phyloP scores from a whole-genome alignment of 116 monocot genomes.

The Papilionanthe hybrid region DNA sequence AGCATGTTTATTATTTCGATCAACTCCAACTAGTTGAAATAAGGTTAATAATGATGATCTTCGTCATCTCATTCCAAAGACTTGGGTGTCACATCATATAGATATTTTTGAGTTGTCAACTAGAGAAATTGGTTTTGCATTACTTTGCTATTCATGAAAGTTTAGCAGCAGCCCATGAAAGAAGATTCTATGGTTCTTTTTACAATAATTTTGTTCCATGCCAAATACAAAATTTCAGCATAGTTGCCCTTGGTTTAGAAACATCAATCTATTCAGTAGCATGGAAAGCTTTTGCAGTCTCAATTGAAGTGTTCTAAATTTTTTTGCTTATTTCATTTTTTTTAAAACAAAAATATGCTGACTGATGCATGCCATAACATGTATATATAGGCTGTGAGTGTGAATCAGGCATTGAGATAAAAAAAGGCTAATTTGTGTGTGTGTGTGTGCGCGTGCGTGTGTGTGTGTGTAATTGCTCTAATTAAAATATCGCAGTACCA shows the following conservation, averaged over 20 bases:
- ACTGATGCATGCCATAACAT: background rate
- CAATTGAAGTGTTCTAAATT: background rate
- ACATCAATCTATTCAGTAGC: background rate
- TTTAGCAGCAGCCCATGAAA: background rate
- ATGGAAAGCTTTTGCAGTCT: background rate
- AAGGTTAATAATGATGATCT: background rate
- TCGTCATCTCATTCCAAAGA: background rate
- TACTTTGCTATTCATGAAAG: background rate
- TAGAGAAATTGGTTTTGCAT: background rate
- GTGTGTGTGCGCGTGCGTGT: too few species aligned
- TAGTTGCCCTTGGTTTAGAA: background rate
- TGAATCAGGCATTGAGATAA: too few species aligned
- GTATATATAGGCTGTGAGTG: too few species aligned
- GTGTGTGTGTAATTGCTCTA: background rate
- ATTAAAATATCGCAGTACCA: background rate
- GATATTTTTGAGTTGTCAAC: background rate
- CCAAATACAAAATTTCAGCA: background rate
- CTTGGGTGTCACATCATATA: background rate
- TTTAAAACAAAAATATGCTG: background rate
- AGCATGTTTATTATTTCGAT: background rate
- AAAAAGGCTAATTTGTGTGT: too few species aligned
- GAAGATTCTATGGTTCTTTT: background rate
- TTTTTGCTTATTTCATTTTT: background rate
- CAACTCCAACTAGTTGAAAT: background rate
- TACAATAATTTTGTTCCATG: background rate